A percentile compares a stretch with the other conserved stretches of the same genome.
phyloP scores from a whole-genome alignment of 805 yeast genomes.

The Ogataea wickerhamii region DNA sequence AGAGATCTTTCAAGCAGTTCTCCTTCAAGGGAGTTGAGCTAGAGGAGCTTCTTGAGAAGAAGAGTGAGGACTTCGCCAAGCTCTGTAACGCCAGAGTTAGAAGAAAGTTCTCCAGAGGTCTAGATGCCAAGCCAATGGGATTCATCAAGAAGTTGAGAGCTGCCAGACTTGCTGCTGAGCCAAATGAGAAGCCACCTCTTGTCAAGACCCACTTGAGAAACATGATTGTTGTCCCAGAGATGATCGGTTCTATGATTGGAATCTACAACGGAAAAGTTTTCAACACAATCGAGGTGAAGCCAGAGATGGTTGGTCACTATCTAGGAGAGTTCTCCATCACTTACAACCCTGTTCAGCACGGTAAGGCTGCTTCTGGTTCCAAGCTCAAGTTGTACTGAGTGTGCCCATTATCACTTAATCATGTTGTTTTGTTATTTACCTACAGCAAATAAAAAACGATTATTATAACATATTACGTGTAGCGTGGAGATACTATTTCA shows the following conservation, averaged over 20 bases:
- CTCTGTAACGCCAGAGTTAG: constrained; percentile 98
- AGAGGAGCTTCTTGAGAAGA: constrained; percentile 86
- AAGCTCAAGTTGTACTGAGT: constrained; percentile 35
- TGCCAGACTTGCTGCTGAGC: constrained; percentile 86
- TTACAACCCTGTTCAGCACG: constrained; percentile 99
- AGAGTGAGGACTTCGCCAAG: constrained; percentile 95
- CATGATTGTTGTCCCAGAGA: constrained; percentile 98
- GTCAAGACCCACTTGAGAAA: constrained; percentile 99
- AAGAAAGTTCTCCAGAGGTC: constrained; percentile 99
- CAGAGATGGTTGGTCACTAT: constrained; percentile 99
- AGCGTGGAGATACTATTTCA: constrained; percentile 4
- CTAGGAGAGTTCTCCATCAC: constrained; percentile 99
- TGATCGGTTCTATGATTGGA: constrained; percentile 98
- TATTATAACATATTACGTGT: background rate
- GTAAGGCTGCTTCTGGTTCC: constrained; percentile 46
- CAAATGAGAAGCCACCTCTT: constrained; percentile 93
- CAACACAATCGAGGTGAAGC: constrained; percentile 98
- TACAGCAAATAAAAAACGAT: constrained; percentile 5
- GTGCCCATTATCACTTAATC: constrained; percentile 8
- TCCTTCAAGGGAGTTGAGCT: constrained; percentile 99
- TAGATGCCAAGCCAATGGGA: constrained; percentile 91
- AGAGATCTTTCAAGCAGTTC: constrained; percentile 94
- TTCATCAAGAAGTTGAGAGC: constrained; percentile 96
- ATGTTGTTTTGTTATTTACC: constrained; percentile 1
- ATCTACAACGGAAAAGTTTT: constrained; percentile 99